Percentiles rank a stretch among this genome's conserved stretches.
Evolutionary conservation across 2,329 filamentous ascomycete genomes (phyloP).

Genomic region (Fusarium sp.): DNA sequence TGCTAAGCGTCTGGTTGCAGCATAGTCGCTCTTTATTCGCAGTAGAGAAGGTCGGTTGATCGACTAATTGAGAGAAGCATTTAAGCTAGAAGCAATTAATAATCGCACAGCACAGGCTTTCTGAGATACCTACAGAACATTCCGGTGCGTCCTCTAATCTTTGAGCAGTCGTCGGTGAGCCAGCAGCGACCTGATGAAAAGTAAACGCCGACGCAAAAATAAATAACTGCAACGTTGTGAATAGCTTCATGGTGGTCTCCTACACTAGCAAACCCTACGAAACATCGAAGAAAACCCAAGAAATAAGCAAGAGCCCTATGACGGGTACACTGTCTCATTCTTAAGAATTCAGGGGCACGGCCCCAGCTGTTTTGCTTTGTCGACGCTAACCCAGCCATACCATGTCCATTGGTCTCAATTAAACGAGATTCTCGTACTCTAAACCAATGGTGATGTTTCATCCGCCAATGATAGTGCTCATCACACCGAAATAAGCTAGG

Average conservation of each 20-base stretch:
- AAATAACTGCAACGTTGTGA: neutral
- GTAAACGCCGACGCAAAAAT: neutral
- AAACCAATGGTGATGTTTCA: neutral
- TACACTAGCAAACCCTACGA: neutral
- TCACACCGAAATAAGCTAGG: neutral
- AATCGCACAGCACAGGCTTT: fast-evolving
- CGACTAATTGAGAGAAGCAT: neutral
- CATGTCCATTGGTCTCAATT: neutral
- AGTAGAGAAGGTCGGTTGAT: neutral
- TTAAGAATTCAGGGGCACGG: constrained; percentile 6
- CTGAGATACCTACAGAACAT: neutral
- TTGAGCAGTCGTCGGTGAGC: neutral
- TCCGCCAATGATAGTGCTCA: neutral
- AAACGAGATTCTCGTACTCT: neutral
- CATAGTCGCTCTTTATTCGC: neutral
- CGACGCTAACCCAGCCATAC: neutral
- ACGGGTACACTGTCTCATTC: neutral
- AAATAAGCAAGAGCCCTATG: too few relatives aligned
- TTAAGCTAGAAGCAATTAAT: neutral
- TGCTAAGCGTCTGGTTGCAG: neutral
- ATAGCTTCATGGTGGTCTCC: neutral
- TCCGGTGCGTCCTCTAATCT: neutral
- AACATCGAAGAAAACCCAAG: neutral
- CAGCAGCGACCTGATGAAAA: neutral
- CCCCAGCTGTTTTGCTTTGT: neutral